These are phyloP conservation scores for Bruguiera hainesii DNA, from an alignment of 441 rosid genomes.

Conservation along the genomic window DNA sequence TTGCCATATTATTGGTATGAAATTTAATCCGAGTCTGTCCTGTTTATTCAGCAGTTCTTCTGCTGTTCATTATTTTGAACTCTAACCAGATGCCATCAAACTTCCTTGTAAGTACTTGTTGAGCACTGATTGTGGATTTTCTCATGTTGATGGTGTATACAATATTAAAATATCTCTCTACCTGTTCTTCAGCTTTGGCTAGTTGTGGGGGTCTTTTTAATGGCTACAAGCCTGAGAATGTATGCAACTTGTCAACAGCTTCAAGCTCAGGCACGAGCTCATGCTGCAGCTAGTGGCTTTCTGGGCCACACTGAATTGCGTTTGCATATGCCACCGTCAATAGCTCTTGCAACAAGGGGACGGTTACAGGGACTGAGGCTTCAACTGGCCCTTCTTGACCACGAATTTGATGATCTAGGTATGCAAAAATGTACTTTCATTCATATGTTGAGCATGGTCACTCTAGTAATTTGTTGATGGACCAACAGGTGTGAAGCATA, in stretches of 20 bases:
- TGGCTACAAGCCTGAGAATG: constrained; percentile 83
- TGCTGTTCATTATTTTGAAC: constrained; percentile 83
- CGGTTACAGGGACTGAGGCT: constrained; percentile 85
- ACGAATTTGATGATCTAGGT: constrained; percentile 90
- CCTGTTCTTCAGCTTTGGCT: constrained; percentile 64
- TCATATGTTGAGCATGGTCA: background rate
- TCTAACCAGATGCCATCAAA: constrained; percentile 92
- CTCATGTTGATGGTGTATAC: constrained; percentile 6
- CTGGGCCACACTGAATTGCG: constrained; percentile 81
- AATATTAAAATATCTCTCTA: background rate
- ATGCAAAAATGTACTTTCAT: constrained; percentile 5
- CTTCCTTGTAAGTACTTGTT: constrained; percentile 57
- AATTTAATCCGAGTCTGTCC: constrained; percentile 3
- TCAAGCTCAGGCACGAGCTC: constrained; percentile 87
- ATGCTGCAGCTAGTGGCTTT: constrained; percentile 77
- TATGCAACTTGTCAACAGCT: constrained; percentile 87
- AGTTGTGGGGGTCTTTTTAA: constrained; percentile 79
- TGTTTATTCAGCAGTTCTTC: constrained; percentile 52
- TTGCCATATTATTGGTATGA: background rate
- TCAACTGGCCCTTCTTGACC: constrained; percentile 90
- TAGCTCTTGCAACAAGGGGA: constrained; percentile 81
- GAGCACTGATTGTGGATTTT: constrained; percentile 8
- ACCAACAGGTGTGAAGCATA: background rate
- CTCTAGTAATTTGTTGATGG: background rate
- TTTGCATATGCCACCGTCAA: constrained; percentile 79